Evolutionary conservation across 2,329 filamentous ascomycete genomes (phyloP).

Genomic region (Paraphoma chrysanthemicola): DNA sequence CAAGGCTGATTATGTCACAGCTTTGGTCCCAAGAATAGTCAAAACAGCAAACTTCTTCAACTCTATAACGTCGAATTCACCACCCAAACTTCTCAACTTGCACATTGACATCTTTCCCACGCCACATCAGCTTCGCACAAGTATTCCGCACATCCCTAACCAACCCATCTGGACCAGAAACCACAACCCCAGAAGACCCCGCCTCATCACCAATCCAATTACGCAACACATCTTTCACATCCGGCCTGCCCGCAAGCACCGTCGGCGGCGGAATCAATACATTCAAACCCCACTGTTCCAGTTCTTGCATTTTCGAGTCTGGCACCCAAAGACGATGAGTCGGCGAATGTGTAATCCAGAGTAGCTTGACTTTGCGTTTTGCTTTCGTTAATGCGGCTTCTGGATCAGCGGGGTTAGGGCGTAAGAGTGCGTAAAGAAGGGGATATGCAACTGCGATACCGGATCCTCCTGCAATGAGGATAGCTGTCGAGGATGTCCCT

Average conservation of each 20-base stretch:
- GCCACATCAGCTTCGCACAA: conserved; percentile 58
- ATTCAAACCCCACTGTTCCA: conserved; percentile 58
- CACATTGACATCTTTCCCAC: conserved; percentile 60
- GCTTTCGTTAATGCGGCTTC: conserved; percentile 6
- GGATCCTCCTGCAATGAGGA: conserved; percentile 69
- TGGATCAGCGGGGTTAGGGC: conserved; percentile 23
- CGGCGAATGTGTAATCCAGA: conserved; percentile 66
- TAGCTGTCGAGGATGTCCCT: conserved; percentile 55
- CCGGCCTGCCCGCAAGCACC: conserved; percentile 59
- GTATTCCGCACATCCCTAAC: conserved; percentile 67
- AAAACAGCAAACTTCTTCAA: no score
- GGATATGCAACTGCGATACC: conserved; percentile 71
- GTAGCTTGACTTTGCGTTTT: conserved; percentile 53
- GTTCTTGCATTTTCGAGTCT: conserved; percentile 56
- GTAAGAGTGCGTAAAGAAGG: conserved; percentile 61
- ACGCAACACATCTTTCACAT: conserved; percentile 56
- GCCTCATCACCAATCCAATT: conserved; percentile 44
- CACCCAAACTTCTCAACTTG: conserved; percentile 73
- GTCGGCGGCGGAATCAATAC: conserved; percentile 64
- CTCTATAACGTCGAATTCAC: conserved; percentile 44
- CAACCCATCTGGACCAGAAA: conserved; percentile 68
- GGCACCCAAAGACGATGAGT: conserved; percentile 64
- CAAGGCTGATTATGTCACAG: no score
- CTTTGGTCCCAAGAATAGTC: no score
- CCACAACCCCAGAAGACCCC: conserved; percentile 59